Evolutionary conservation across 2,329 filamentous ascomycete genomes (phyloP), one percentile per base, ranked within the genome.

Genomic region (Fusarium torulosum): DNA sequence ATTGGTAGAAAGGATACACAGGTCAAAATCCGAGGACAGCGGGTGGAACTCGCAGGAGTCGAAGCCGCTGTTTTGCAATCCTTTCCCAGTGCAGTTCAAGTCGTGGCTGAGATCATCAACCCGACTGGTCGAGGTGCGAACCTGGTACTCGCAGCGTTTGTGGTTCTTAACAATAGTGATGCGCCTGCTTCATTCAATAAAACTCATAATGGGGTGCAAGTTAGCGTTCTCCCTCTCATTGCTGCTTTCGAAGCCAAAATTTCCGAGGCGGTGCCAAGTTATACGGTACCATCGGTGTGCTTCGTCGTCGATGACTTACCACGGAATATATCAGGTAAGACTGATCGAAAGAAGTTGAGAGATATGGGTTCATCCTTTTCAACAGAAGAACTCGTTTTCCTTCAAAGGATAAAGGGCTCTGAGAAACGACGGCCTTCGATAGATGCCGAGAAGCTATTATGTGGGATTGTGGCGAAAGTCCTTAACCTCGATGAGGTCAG

Each of bases 11-110:
- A 85, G 65, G 86, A 89, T 65, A 81, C 79, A 0, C 86, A 88
- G 69, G 81, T 88, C 51, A 89, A 89, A 72, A 75, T 88, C 11
- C 80, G 82, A 21, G 88, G 88, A 21, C 87, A 83, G 61, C 76
- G 85, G 45, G 79, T 87, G 43, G 88, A 85, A 75, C 77, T 85
- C 17, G 70, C 53, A 4, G 53, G 43, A 7, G 59, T 62, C 4
- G 54, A 62, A 20, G 31, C 43, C 8, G 42, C 42, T 4, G 25
- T 59, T 13, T 14, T 53, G 2, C 29, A 59, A 40, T 50, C 42
- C 15, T 27, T 31, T n/a, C 6, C 23, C 2, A 21, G 41, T 40
- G 44, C 33, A 43, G 11, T 37, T 23, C 59, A 63, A 9, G 43
- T 42, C 9, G 43, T 46, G n/a, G 27, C 59, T 37, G 49, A 63